These are phyloP conservation scores for Acanthamoeba castellanii DNA, from an alignment of 208 protist genomes.

Conservation along the genomic window DNA sequence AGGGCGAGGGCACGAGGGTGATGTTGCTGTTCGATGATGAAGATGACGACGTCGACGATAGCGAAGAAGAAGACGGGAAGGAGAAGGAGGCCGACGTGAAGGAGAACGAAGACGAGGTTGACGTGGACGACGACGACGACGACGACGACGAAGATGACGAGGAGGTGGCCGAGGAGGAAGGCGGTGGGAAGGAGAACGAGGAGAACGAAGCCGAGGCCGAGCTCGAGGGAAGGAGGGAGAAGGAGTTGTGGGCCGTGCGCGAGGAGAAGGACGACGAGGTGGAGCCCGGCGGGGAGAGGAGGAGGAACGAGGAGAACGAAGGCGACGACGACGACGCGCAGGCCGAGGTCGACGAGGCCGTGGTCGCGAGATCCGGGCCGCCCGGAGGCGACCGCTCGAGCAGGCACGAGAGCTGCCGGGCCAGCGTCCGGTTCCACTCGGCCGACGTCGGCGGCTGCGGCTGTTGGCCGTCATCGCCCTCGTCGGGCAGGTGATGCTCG, in stretches of 20 bases:
- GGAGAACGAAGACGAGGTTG: background rate
- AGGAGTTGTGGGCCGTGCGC: background rate
- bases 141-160: background rate
- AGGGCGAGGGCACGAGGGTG: background rate
- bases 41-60: too few species aligned
- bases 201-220: background rate
- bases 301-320: too few species aligned
- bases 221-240: background rate
- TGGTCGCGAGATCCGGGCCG: too few species aligned
- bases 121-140: background rate
- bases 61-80: background rate
- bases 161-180: background rate
- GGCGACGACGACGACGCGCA: too few species aligned
- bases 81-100: background rate
- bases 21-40: background rate
- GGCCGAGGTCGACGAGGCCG: too few species aligned
- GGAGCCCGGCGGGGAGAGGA: background rate
- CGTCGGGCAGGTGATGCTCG: too few species aligned
- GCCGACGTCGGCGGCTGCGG: too few species aligned
- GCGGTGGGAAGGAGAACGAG: background rate
- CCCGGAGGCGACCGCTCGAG: background rate
- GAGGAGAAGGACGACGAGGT: background rate
- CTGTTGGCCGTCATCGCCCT: too few species aligned
- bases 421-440: background rate
- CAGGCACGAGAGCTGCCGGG: background rate